A percentile compares a stretch with the other conserved stretches of the same genome.
These are phyloP conservation scores for Trametes versicolor DNA, from an alignment of 1,284 basidiomycete genomes.

Conservation along the genomic window DNA sequence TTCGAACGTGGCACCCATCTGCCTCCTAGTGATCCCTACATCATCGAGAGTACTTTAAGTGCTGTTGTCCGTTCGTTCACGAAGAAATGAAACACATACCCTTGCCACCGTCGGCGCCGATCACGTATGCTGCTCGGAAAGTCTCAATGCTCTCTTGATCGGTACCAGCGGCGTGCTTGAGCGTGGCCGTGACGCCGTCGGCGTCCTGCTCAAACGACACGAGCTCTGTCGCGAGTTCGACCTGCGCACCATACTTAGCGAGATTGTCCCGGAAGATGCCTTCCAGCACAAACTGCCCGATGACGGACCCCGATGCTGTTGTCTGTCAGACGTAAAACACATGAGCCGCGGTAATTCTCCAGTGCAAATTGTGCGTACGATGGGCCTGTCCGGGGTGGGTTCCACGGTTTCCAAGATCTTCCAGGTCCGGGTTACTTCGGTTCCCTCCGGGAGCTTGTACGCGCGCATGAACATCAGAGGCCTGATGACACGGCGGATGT, in stretches of 20 bases:
- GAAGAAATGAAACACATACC: slow-evolving; percentile 32
- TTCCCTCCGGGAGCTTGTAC: slow-evolving; percentile 36
- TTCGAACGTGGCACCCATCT: slow-evolving; percentile 43
- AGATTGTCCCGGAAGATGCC: slow-evolving; percentile 45
- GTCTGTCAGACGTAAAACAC: not conserved
- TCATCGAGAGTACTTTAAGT: not conserved
- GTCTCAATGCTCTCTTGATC: slow-evolving; percentile 21
- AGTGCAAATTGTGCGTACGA: slow-evolving; percentile 22
- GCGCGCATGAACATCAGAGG: slow-evolving; percentile 15
- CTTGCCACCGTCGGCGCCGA: slow-evolving; percentile 51
- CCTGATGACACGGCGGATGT: slow-evolving; percentile 13
- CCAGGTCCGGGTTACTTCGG: slow-evolving; percentile 25
- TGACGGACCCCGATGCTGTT: not conserved
- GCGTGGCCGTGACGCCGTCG: slow-evolving; percentile 37
- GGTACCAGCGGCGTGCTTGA: slow-evolving; percentile 13
- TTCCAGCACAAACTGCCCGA: slow-evolving; percentile 42
- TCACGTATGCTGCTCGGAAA: slow-evolving; percentile 40
- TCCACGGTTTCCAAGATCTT: slow-evolving; percentile 12
- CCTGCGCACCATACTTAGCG: slow-evolving; percentile 34
- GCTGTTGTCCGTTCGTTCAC: not conserved
- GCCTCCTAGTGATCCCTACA: slow-evolving; percentile 42
- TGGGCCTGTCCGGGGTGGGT: slow-evolving; percentile 36
- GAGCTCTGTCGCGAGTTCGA: slow-evolving; percentile 46
- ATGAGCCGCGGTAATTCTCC: too few relatives aligned
- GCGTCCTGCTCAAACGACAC: slow-evolving; percentile 38